Evolutionary conservation across 225 moss, liverwort and hornwort species (phyloP), one percentile per base, ranked within the genome.

Genomic region (Polytrichum formosum): DNA sequence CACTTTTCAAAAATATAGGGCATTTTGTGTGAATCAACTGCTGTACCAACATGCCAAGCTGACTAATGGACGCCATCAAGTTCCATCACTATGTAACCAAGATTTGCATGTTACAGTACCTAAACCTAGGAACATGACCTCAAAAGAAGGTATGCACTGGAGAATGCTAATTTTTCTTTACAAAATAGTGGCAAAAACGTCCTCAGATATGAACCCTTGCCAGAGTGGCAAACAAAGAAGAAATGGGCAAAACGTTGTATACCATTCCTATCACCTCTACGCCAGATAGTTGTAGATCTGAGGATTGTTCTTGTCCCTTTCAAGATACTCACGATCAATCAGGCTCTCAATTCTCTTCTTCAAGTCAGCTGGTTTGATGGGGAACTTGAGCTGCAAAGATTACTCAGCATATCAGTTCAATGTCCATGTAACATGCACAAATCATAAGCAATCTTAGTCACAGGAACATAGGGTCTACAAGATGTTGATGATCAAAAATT

Each of bases 271-370:
- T 53, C 27, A 23, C 26, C 22, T 26, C 67, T 67, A 73, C 1
- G 73, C 73, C 61, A 73, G 73, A 26, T 73, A 73, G 64, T 73
- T 73, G 64, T 73, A 73, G 19, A 73, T 73, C 55, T 73, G 73
- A 27, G 73, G 55, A 28, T 73, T 73, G 64, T 53, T 73, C 73
- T 73, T 73, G 53, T 73, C 73, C 65, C 73, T 73, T 65, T 73
- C 73, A 64, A 73, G 63, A 64, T 73, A 73, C 64, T 73, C 73
- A 18, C 73, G 63, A 23, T 73, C 73, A 19, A 73, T 73, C 64
- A 73, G 31, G 73, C 73, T 73, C 63, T 73, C 73, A 28, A 73
- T 73, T 28, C 73, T 62, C 63, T 73, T 73, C 73, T 73, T 73
- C 64, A 73, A 64, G 56, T 73, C 73, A 18, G 73, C 73, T 54